Percentiles rank a stretch among this genome's conserved stretches.
Evolutionary conservation across 345 rosid genomes (phyloP).

Genomic region (Gynandropsis gynandra): DNA sequence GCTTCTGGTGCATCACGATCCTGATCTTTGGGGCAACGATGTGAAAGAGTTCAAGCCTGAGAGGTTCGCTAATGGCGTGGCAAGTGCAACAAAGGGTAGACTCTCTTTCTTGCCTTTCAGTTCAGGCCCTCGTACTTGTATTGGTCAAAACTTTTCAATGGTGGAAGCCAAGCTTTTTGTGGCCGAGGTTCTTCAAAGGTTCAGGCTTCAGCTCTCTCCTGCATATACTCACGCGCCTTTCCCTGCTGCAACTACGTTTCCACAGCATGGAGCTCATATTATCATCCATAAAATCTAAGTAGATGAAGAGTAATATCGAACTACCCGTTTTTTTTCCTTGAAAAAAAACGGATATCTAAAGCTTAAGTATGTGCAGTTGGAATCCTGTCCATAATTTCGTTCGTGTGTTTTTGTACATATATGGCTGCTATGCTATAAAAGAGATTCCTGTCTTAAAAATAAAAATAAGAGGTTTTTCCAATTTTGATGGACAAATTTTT

Average conservation of each 20-base stretch:
- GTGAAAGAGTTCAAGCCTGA: conserved; percentile 33
- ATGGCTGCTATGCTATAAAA: neutral
- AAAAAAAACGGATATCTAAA: conserved; percentile 2
- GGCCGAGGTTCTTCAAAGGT: conserved; percentile 34
- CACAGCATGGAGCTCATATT: conserved; percentile 40
- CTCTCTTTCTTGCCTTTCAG: conserved; percentile 42
- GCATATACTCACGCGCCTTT: conserved; percentile 45
- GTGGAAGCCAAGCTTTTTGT: conserved; percentile 40
- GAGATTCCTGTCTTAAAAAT: neutral
- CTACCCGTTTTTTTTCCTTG: conserved; percentile 3
- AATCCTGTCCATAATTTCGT: conserved; percentile 5
- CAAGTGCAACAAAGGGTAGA: conserved; percentile 36
- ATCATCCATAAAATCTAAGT: conserved; percentile 24
- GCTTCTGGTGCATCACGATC: conserved; percentile 32
- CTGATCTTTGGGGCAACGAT: conserved; percentile 36
- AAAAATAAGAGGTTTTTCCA: conserved; percentile 3
- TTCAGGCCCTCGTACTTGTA: conserved; percentile 43
- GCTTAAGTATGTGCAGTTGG: conserved; percentile 16
- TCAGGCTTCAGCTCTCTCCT: conserved; percentile 39
- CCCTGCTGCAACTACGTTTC: conserved; percentile 31
- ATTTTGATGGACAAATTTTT: too few species aligned
- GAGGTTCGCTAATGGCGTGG: conserved; percentile 27
- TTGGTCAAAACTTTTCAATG: conserved; percentile 45
- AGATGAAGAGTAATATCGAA: conserved; percentile 5
- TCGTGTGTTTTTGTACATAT: conserved; percentile 22